phyloP scores from a whole-genome alignment of 2,329 filamentous ascomycete species.

The Calonectria pteridis region DNA sequence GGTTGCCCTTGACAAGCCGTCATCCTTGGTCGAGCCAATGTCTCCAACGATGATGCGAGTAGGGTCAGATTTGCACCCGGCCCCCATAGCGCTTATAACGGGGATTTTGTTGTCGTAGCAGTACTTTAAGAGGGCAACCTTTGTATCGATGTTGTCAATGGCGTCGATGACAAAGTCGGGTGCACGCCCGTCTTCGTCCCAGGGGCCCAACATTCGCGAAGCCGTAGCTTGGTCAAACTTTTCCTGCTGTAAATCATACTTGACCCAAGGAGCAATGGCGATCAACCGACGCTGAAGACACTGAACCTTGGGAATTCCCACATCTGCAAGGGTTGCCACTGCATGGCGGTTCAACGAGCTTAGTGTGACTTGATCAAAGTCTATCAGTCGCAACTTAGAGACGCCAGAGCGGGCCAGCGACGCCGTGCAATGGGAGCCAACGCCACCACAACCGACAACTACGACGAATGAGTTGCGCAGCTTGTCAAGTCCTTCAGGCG shows the following conservation, averaged over 20 bases:
- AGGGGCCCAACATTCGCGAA: slow-evolving; percentile 73
- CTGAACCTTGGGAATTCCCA: slow-evolving; percentile 91
- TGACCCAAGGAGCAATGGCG: slow-evolving; percentile 91
- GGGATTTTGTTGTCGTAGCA: slow-evolving; percentile 82
- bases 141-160: slow-evolving; percentile 98
- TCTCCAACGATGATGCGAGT: slow-evolving; percentile 92
- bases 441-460: slow-evolving; percentile 92
- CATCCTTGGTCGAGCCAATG: slow-evolving; percentile 88
- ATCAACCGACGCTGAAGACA: slow-evolving; percentile 84
- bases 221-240: slow-evolving; percentile 81
- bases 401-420: slow-evolving; percentile 91
- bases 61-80: slow-evolving; percentile 89
- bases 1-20: slow-evolving; percentile 88
- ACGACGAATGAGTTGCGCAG: slow-evolving; percentile 87
- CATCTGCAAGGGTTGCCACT: slow-evolving; percentile 92
- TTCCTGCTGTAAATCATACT: slow-evolving; percentile 87
- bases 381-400: slow-evolving; percentile 87
- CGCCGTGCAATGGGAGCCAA: slow-evolving; percentile 91
- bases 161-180: slow-evolving; percentile 96
- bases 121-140: slow-evolving; percentile 90
- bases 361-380: slow-evolving; percentile 97
- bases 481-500: slow-evolving; percentile 81
- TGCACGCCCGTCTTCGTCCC: slow-evolving; percentile 69
- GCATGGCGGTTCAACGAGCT: slow-evolving; percentile 97
- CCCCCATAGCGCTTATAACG: slow-evolving; percentile 96